phyloP scores from a whole-genome alignment of 257 asterid species.

The Solanum chmielewskii region DNA sequence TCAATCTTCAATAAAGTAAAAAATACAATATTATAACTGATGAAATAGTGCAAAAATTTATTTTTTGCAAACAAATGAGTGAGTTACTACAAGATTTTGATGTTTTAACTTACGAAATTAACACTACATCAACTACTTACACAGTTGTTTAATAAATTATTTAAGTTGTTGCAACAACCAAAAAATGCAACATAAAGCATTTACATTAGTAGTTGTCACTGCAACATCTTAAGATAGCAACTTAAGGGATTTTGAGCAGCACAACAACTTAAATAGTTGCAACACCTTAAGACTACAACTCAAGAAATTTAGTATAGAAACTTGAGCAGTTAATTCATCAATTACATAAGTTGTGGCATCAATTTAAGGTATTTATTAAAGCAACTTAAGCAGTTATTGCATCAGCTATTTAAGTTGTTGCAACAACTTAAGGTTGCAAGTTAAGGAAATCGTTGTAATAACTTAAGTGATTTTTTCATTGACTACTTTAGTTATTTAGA shows the following conservation, averaged over 20 bases:
- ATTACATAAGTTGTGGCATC: neutral
- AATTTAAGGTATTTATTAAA: neutral
- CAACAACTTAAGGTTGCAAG: neutral
- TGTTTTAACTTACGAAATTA: too few species aligned
- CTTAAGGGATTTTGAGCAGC: too few species aligned
- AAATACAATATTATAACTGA: neutral
- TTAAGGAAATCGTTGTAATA: too few species aligned
- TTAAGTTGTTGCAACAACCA: neutral
- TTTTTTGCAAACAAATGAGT: neutral
- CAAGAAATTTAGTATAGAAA: neutral
- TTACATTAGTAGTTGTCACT: neutral
- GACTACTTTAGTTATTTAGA: too few species aligned
- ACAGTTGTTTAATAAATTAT: neutral
- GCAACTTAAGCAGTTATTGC: neutral
- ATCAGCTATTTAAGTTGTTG: neutral
- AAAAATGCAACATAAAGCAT: neutral
- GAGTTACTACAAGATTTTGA: too few species aligned
- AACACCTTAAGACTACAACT: too few species aligned
- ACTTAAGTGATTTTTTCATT: too few species aligned
- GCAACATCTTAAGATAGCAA: neutral
- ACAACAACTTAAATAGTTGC: too few species aligned
- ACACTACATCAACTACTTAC: too few species aligned
- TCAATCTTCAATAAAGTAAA: neutral
- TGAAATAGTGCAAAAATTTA: neutral
- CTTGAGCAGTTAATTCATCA: too few species aligned